phyloP scores from a whole-genome alignment of 2,329 filamentous ascomycete genomes.

The Trichophyton verrucosum region DNA sequence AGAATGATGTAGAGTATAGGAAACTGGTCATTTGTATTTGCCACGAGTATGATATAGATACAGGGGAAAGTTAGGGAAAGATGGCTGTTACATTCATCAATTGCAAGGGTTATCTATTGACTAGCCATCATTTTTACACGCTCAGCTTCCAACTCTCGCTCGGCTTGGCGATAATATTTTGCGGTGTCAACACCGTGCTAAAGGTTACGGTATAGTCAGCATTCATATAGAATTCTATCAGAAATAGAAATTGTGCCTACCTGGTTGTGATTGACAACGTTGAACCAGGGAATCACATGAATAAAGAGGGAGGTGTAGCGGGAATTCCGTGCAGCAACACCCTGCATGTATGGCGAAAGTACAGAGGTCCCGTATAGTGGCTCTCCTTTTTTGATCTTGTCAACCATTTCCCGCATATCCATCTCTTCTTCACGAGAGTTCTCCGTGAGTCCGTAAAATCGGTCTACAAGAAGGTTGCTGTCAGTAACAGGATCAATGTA shows the following conservation, averaged over 20 bases:
- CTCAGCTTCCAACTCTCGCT: constrained; percentile 83
- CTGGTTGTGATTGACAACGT: constrained; percentile 89
- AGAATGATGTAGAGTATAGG: background rate
- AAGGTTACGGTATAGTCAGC: constrained; percentile 11
- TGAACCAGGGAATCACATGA: constrained; percentile 88
- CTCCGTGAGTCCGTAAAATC: constrained; percentile 91
- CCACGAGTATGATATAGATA: constrained; percentile 8
- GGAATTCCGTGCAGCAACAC: constrained; percentile 82
- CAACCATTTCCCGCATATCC: constrained; percentile 98
- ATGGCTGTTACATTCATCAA: background rate
- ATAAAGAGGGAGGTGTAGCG: constrained; percentile 77
- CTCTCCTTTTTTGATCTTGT: constrained; percentile 85
- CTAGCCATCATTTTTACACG: constrained; percentile 24
- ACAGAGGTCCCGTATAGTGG: constrained; percentile 72
- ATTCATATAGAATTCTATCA: background rate
- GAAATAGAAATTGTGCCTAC: constrained; percentile 25
- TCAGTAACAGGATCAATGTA: background rate
- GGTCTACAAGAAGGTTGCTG: constrained; percentile 44
- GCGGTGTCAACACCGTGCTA: constrained; percentile 94
- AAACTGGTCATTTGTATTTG: constrained; percentile 2
- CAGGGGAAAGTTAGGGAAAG: background rate
- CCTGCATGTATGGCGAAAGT: constrained; percentile 81
- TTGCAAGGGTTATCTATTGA: background rate
- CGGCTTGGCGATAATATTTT: constrained; percentile 95
- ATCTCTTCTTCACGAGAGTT: constrained; percentile 84